Percentiles rank a stretch among this genome's conserved stretches.
phyloP scores from a whole-genome alignment of 2,329 filamentous ascomycete genomes.

The Diaporthe citrichinensis region DNA sequence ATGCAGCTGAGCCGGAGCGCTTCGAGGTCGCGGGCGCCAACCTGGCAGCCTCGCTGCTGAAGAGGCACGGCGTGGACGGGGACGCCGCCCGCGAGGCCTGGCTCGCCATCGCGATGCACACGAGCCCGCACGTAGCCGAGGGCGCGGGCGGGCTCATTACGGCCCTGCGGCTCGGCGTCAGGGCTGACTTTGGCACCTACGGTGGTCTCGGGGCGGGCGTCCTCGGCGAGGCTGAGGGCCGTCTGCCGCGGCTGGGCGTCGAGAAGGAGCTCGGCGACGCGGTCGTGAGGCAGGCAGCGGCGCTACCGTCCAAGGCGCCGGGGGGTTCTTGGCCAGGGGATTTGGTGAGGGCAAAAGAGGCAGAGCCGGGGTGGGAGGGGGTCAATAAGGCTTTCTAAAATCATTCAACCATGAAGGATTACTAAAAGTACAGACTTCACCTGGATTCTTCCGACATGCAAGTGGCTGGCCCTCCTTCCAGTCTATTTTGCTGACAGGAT shows the following conservation, averaged over 20 bases:
- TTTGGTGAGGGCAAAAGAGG: constrained; percentile 44
- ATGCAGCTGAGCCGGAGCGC: constrained; percentile 49
- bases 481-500: no score
- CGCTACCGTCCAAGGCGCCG: constrained; percentile 44
- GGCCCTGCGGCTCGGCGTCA: constrained; percentile 50
- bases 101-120: constrained; percentile 54
- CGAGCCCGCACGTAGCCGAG: constrained; percentile 54
- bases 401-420: background rate
- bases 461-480: background rate
- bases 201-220: constrained; percentile 1
- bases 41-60: constrained; percentile 49
- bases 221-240: constrained; percentile 38
- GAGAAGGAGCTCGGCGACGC: constrained; percentile 47
- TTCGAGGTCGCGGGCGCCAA: constrained; percentile 53
- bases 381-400: constrained; percentile 45
- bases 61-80: constrained; percentile 46
- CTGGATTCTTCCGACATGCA: background rate
- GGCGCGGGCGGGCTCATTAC: constrained; percentile 52
- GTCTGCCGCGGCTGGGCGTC: constrained; percentile 46
- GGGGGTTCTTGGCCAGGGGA: constrained; percentile 44
- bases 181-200: constrained; percentile 50
- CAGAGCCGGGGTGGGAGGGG: constrained; percentile 45
- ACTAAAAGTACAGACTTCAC: background rate
- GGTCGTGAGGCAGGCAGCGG: constrained; percentile 43
- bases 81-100: constrained; percentile 50